Base-by-base conservation (phyloP, 495 filamentous ascomycete species). In the Annulohypoxylon stygium region DNA sequence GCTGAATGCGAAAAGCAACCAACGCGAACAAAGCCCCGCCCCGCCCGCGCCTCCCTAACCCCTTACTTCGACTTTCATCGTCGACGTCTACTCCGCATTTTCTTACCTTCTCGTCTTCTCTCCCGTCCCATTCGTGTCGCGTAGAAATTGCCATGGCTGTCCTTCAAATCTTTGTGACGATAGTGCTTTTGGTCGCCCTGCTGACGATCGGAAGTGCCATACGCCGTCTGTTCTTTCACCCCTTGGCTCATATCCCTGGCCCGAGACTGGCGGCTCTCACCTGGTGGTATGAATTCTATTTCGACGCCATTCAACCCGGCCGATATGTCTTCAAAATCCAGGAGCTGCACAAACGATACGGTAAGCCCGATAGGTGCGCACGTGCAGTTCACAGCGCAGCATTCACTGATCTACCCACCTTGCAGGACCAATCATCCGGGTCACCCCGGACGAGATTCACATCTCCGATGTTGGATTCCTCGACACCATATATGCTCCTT, bases 311-410 rank as follows among this genome's bases (percentile, higher is more conserved):
- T 16, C 70, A 77, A 30, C 45, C 73, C 18, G 85, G 82, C 2
- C 73, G 60, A 58, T 85, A 81, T 60, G 78, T 76, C 1, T 85
- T 81, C 37, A 74, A 83, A 66, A 82, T 87, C 66, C 71, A 75
- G 18, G 75, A 82, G 48, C 74, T 87, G 78, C 85, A 88, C 68
- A 64, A 80, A 55, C 76, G 82, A 79, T 87, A 87, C 72, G 86
- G 86, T 86, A 55, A 59, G 76, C 73, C 50, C 55, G 30, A 54
- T 67, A 47, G 47, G 34, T 65, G 51, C 36, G 57, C 37, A 41
- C 10, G 37, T 41, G 37, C 10, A 43, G 37, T 65, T 47, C 20
- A 55, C 9, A 51, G 48, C 50, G 37, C 36, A 45, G 26, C 50
- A 45, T 58, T 41, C n/a, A 47, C 51, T 65, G 41, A 67, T 33